These are phyloP conservation scores for Rickenella mellea DNA, from an alignment of 768 basidiomycete species.

Conservation along the genomic window DNA sequence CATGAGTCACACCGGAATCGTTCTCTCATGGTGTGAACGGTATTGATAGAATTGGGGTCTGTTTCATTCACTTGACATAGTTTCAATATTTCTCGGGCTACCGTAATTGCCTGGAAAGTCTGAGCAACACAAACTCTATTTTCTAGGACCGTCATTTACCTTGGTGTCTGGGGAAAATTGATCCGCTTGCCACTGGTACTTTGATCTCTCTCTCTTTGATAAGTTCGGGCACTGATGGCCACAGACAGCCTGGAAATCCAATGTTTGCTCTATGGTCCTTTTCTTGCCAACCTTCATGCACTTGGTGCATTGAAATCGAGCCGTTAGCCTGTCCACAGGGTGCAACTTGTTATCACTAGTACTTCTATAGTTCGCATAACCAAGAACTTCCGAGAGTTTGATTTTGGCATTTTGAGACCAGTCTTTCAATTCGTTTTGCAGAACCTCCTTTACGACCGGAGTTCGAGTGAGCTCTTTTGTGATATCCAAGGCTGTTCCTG, in stretches of 20 bases:
- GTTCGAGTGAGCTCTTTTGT: constrained; percentile 13
- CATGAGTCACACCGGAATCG: constrained; percentile 43
- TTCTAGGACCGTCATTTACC: constrained; percentile 25
- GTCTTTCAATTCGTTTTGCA: constrained; percentile 32
- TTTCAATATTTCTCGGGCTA: constrained; percentile 28
- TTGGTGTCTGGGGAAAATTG: constrained; percentile 52
- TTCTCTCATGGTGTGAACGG: constrained; percentile 16
- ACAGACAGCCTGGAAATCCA: constrained; percentile 53
- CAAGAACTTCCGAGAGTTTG: constrained; percentile 36
- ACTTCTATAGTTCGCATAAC: constrained; percentile 41
- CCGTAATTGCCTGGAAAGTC: constrained; percentile 35
- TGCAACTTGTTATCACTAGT: constrained; percentile 37
- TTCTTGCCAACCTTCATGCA: constrained; percentile 31
- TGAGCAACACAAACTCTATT: neutral
- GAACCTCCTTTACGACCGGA: constrained; percentile 18
- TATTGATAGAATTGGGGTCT: constrained; percentile 12
- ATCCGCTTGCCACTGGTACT: constrained; percentile 35
- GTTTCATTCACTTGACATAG: constrained; percentile 22
- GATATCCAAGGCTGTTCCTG: constrained; percentile 8
- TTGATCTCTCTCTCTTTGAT: constrained; percentile 17
- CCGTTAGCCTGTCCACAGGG: constrained; percentile 49
- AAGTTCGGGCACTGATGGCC: constrained; percentile 40
- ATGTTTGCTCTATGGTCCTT: constrained; percentile 31
- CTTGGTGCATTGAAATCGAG: constrained; percentile 45
- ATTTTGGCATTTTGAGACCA: constrained; percentile 40